Base-by-base conservation (phyloP, 164 flowering plant genomes). In the Macadamia tetraphylla region DNA sequence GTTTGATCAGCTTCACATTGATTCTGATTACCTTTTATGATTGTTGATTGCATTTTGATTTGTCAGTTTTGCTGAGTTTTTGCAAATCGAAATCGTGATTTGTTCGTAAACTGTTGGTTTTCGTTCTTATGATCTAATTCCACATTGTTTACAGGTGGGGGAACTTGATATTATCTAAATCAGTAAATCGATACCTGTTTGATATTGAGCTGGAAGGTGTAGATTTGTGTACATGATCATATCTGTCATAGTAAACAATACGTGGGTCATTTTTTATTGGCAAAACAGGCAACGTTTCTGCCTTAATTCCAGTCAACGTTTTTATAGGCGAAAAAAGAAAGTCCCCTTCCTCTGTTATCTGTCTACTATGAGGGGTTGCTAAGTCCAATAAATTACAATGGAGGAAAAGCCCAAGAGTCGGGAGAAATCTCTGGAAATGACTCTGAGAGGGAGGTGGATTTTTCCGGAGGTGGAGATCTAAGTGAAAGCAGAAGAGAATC, bases 371-470 rank as follows among this genome's bases (percentile, higher is more conserved):
- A 69, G 66, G 29, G 29, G 42, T n/a, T 70, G 12, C 71, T 71
- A 74, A 74, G 75, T 72, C 31, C 61, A 67, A 44, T 67, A 35
- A 43, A 64, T 29, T 65, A 71, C 11, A 66, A 89, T 86, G 92
- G 89, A 83, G 74, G 88, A 82, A 64, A 81, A 64, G 81, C 81
- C 46, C 68, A 76, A 46, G 78, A 75, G 46, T 55, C 65, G 0
- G 69, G 53, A 56, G 84, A 76, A 64, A 63, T 64, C 68, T 70
- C 83, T 70, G 73, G 57, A 57, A 70, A 51, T 55, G 76, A 71
- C 67, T 62, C 58, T 9, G 72, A 66, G 11, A 55, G 49, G 66
- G 64, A 35, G 29, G 29, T 30, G 30, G 72, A 73, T 61, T 52
- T 32, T 46, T 67, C 67, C 40, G 76, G 65, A 71, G 70, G 18